phyloP scores from a whole-genome alignment of 345 rosid genomes.

The Euphorbia pulcherrima region DNA sequence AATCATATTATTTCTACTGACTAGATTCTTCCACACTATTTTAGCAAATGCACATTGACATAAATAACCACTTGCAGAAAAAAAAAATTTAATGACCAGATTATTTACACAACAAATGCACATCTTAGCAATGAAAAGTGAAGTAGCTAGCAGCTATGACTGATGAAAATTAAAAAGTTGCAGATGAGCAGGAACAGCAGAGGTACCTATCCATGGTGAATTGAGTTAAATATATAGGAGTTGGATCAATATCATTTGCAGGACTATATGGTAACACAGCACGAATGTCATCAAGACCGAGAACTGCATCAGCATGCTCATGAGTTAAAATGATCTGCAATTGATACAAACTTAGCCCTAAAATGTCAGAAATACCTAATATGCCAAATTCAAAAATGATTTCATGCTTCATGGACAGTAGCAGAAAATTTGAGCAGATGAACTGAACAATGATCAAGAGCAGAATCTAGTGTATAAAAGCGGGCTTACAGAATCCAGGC shows the following conservation, averaged over 20 bases:
- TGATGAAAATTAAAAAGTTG: background rate
- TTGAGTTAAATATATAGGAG: slow-evolving; percentile 41
- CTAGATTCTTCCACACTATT: background rate
- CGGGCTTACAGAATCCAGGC: slow-evolving; percentile 71
- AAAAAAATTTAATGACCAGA: background rate
- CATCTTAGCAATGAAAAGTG: too few species aligned
- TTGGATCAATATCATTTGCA: slow-evolving; percentile 76
- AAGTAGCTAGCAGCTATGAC: background rate
- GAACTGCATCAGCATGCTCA: slow-evolving; percentile 99
- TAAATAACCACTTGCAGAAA: background rate
- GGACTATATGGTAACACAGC: slow-evolving; percentile 76
- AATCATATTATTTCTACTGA: background rate
- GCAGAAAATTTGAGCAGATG: too few species aligned
- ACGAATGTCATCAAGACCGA: slow-evolving; percentile 92
- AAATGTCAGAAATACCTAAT: too few species aligned
- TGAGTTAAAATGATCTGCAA: slow-evolving; percentile 94
- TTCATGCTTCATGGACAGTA: too few species aligned
- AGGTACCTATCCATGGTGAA: slow-evolving; percentile 76
- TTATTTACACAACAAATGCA: background rate
- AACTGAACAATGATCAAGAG: background rate
- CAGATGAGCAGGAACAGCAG: background rate
- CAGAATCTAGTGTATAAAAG: too few species aligned
- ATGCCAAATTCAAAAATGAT: background rate
- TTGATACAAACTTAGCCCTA: slow-evolving; percentile 17
- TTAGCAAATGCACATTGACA: background rate